These are phyloP conservation scores for Buxus sempervirens DNA, from an alignment of 164 flowering plant genomes.

Conservation along the genomic window DNA sequence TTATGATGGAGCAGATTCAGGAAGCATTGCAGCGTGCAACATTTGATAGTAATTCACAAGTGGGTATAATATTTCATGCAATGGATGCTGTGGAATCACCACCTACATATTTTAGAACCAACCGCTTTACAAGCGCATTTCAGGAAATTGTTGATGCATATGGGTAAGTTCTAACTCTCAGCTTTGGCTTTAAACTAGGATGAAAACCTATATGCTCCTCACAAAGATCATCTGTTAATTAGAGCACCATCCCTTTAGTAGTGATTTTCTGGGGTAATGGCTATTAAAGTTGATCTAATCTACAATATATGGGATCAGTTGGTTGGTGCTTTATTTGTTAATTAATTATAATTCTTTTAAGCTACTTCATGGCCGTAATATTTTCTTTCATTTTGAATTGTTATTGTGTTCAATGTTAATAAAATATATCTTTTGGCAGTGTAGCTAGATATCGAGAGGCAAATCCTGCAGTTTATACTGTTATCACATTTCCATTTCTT, in stretches of 20 bases:
- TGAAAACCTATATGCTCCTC: neutral
- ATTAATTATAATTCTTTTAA: neutral
- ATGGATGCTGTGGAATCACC: conserved; percentile 90
- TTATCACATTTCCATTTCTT: conserved; percentile 94
- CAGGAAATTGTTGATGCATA: conserved; percentile 99
- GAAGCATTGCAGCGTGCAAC: conserved; percentile 94
- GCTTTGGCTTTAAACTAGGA: neutral
- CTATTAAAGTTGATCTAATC: neutral
- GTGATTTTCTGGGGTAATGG: neutral
- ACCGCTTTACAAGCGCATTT: conserved; percentile 70
- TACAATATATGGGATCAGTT: neutral
- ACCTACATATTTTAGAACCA: conserved; percentile 91
- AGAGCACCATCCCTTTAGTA: neutral
- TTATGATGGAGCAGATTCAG: conserved; percentile 62
- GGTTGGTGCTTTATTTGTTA: conserved; percentile 3
- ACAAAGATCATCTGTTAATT: neutral
- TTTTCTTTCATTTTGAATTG: neutral
- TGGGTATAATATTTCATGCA: conserved; percentile 85
- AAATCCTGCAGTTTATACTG: conserved; percentile 92
- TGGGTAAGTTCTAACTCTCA: conserved; percentile 46
- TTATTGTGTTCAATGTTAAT: conserved; percentile 8
- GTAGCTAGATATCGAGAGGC: conserved; percentile 96
- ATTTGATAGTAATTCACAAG: conserved; percentile 89
- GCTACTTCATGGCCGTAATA: neutral
- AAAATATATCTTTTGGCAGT: conserved; percentile 42